Evolutionary conservation across 2,329 filamentous ascomycete genomes (phyloP), one percentile per base, ranked within the genome.

Genomic region (Cercospora sp.): DNA sequence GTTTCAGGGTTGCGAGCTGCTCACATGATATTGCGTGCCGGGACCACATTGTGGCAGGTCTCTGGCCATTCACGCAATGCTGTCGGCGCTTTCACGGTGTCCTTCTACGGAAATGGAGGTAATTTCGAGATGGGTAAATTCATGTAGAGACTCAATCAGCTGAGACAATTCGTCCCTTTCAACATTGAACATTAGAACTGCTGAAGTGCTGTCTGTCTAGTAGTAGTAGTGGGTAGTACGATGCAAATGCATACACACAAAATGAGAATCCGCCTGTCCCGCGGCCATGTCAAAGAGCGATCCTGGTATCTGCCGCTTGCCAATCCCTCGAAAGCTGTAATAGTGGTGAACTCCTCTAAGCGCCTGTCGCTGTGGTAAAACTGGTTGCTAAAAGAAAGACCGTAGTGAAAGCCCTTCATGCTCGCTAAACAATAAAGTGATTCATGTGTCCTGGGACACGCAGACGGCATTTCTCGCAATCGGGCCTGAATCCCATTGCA

Each of bases 371-470:
- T 70, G 60, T 63, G 63, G 20, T 65, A 40, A 62, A 62, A 26
- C 16, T 33, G 42, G 33, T 60, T 60, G 55, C 55, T 60, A 53
- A 53, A 31, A 18, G 23, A 62, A 51, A 53, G 40, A 61, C 60
- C 63, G 63, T 51, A 30, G 13, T 60, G 30, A 40, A 65, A 60
- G 13, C 10, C 36, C 36, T 48, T 66, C 58, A 72, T 33, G 59
- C 42, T 20, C 42, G 30, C 72, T 65, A 65, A 26, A 58, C 63
- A 18, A 82, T 68, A 67, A 84, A 84, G 71, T 84, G 83, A 65
- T 82, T 82, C 76, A 84, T 83, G 67, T 85, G 83, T 0, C 83
- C 83, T 1, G 82, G 83, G n/a, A 84, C 80, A 64, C 79, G 75
- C 68, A 78, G 75, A 64, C 78, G 76, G 71, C 83, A 85, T 73